Evolutionary conservation across 23 red algal species (phyloP), one percentile per base, ranked within the genome.

Genomic region (Gracilaria caudata): DNA sequence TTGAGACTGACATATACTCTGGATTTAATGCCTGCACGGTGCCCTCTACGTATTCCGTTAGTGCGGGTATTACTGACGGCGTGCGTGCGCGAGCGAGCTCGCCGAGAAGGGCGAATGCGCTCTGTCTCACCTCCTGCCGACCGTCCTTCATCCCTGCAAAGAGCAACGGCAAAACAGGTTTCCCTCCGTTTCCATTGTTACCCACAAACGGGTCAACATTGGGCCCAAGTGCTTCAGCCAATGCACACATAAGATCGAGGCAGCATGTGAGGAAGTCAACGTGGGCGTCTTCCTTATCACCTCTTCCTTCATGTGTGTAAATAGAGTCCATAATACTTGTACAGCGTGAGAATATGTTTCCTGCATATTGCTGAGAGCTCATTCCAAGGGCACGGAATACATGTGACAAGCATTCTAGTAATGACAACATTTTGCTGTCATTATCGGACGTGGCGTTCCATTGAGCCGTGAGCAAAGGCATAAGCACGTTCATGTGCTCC

Each of bases 361-460:
- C 87, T 25, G 94, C 84, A 88, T 88, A 96, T 35, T 85, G 75
- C 43, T 84, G 56, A 41, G 89, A 90, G 36, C 80, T 65, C 16
- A 73, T 26, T 28, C 84, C 86, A 51, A 96, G 40, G 26, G 82
- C 70, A 21, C 80, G 79, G 39, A 96, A 73, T 7, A 96, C 94
- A 43, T 60, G 71, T 17, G 86, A 55, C 24, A 96, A 68, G 43
- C 94, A 96, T 40, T 96, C 94, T 84, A 96, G 63, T 35, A 96
- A 66, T 26, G 94, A 88, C 33, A 96, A 87, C 68, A 96, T 80
- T 56, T 45, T 64, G 56, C 37, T 73, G 72, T 96, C 82, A 45
- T 73, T 65, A 53, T 96, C 94, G 29, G 79, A 37, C 8, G 90
- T 64, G 38, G 63, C 56, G 45, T 96, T 96, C 94, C 94, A 96